These are phyloP conservation scores for Leishmania aethiopica DNA, from an alignment of 208 protist species.

Conservation along the genomic window DNA sequence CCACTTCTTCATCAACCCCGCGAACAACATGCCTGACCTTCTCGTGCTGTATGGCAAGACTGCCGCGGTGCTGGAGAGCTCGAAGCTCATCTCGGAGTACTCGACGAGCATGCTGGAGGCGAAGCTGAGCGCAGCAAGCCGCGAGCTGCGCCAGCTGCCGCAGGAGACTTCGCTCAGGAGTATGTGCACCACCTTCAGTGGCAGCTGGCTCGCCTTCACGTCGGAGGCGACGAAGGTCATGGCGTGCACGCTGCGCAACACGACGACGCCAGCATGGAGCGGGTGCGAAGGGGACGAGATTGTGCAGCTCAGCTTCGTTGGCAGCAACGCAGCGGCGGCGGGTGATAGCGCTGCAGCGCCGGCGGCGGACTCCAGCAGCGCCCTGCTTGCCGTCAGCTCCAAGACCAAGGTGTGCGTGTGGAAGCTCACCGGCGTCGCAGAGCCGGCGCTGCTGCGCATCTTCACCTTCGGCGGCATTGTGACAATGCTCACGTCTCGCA, in stretches of 20 bases:
- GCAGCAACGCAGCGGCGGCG: slow-evolving; percentile 25
- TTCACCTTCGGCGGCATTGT: slow-evolving; percentile 66
- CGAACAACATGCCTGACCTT: slow-evolving; percentile 61
- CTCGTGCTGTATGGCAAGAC: slow-evolving; percentile 77
- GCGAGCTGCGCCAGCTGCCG: slow-evolving; percentile 55
- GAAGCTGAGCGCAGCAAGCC: slow-evolving; percentile 50
- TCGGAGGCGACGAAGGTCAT: slow-evolving; percentile 61
- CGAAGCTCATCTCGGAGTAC: slow-evolving; percentile 70
- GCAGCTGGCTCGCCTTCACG: slow-evolving; percentile 89
- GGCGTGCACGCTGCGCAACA: slow-evolving; percentile 84
- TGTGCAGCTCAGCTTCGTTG: slow-evolving; percentile 61
- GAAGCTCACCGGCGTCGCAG: slow-evolving; percentile 64
- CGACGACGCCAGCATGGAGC: slow-evolving; percentile 76
- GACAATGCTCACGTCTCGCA: slow-evolving; percentile 59
- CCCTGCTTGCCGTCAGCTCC: slow-evolving; percentile 62
- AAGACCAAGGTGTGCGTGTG: slow-evolving; percentile 59
- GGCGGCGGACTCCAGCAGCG: slow-evolving; percentile 29
- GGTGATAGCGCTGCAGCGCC: slow-evolving; percentile 11
- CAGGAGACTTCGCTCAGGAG: slow-evolving; percentile 33
- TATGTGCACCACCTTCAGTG: slow-evolving; percentile 63
- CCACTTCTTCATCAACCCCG: slow-evolving; percentile 84
- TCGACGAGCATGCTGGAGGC: slow-evolving; percentile 43
- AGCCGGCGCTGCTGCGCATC: slow-evolving; percentile 69
- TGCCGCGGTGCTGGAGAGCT: slow-evolving; percentile 76
- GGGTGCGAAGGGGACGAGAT: slow-evolving; percentile 63